These are phyloP conservation scores for Cyclaneusma minus DNA, from an alignment of 2,329 filamentous ascomycete genomes.

Conservation along the genomic window DNA sequence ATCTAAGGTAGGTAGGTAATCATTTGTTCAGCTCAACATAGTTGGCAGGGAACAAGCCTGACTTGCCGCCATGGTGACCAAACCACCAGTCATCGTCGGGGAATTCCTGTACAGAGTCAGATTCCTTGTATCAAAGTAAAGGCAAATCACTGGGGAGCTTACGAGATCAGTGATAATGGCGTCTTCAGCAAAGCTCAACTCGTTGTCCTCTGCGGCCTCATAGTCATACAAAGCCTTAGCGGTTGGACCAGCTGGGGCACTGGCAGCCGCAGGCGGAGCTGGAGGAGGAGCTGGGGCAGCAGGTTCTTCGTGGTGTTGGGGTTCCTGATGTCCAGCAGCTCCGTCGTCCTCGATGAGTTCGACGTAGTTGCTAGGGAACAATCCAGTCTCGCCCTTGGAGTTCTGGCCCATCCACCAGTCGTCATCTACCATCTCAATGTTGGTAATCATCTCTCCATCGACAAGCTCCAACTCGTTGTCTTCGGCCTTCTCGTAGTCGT, in stretches of 20 bases:
- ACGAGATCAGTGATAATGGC: conserved; percentile 67
- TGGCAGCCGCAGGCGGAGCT: conserved; percentile 20
- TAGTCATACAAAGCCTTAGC: conserved; percentile 90
- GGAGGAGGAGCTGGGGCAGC: conserved; percentile 18
- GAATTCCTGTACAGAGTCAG: conserved; percentile 50
- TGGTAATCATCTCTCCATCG: conserved; percentile 75
- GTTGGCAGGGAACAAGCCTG: conserved; percentile 71
- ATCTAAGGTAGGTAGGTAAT: too few relatives aligned
- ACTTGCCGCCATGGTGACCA: conserved; percentile 64
- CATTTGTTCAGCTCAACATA: conserved; percentile 43
- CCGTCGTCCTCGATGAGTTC: conserved; percentile 56
- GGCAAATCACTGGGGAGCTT: conserved; percentile 22
- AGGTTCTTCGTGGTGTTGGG: conserved; percentile 22
- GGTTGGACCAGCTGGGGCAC: conserved; percentile 32
- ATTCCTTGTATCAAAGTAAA: conserved; percentile 5
- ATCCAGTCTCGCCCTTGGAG: conserved; percentile 62
- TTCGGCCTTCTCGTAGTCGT: conserved; percentile 95
- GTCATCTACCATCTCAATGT: conserved; percentile 94
- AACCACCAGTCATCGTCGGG: conserved; percentile 99
- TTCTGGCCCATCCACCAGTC: conserved; percentile 99
- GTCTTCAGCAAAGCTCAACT: conserved; percentile 73
- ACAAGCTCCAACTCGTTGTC: conserved; percentile 88
- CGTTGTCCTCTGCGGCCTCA: conserved; percentile 90
- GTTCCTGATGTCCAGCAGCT: conserved; percentile 17
- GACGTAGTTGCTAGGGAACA: conserved; percentile 97